A percentile compares a stretch with the other conserved stretches of the same genome.
phyloP scores from a whole-genome alignment of 345 rosid species.

The Aquilaria yunnanensis region DNA sequence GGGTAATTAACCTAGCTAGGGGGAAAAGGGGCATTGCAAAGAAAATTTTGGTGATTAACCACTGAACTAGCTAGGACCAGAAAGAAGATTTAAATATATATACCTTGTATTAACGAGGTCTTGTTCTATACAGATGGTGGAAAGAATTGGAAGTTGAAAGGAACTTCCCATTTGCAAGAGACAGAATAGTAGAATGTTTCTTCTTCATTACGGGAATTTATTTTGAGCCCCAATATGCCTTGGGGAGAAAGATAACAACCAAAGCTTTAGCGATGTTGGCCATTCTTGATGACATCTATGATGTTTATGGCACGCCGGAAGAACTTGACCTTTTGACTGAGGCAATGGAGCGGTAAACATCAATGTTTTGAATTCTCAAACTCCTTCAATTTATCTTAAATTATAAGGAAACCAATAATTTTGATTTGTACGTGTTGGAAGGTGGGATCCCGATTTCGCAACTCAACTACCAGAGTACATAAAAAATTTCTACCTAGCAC shows the following conservation, averaged over 20 bases:
- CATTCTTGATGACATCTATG: conserved; percentile 17
- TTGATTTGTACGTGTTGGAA: background rate
- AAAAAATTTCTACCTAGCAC: conserved; percentile 21
- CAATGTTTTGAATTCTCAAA: background rate
- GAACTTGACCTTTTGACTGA: conserved; percentile 18
- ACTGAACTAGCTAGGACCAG: no score
- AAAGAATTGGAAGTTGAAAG: conserved; percentile 13
- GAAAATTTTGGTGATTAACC: no score
- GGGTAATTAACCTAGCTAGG: no score
- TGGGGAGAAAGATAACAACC: conserved; percentile 1
- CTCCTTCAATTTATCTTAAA: background rate
- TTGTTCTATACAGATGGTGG: conserved; percentile 18
- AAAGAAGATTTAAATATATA: no score
- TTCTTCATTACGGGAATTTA: conserved; percentile 5
- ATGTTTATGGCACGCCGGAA: conserved; percentile 24
- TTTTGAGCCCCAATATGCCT: conserved; percentile 5
- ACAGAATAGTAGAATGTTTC: background rate
- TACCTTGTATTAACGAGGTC: no score
- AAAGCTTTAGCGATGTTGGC: conserved; percentile 12
- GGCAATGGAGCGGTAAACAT: conserved; percentile 18
- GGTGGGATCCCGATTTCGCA: conserved; percentile 15
- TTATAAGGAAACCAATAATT: background rate
- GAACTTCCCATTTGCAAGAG: conserved; percentile 12
- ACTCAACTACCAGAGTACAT: conserved; percentile 20
- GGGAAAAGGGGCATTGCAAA: no score